A percentile compares a stretch with the other conserved stretches of the same genome.
Evolutionary conservation across 306 rosid species (phyloP).

Genomic region (Astragalus membranaceus): DNA sequence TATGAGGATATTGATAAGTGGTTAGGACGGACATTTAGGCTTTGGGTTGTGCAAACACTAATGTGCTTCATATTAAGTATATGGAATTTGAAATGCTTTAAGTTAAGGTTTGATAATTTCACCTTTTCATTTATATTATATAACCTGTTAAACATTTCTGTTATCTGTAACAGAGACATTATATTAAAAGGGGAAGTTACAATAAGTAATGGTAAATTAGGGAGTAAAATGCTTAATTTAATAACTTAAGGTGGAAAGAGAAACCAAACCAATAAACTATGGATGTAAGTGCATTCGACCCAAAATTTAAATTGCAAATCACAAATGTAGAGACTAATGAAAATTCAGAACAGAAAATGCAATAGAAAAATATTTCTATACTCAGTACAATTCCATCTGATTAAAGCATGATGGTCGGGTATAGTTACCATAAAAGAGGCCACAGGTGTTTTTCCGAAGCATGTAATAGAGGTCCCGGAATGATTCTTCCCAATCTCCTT

Average conservation of each 20-base stretch:
- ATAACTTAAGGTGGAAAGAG: not conserved
- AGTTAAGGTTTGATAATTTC: not conserved
- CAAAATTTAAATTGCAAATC: not conserved
- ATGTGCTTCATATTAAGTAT: not conserved
- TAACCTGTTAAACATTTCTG: not conserved
- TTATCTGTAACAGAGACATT: not conserved
- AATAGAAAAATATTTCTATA: not conserved
- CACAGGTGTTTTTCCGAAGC: constrained; percentile 67
- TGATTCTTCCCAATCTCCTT: constrained; percentile 76
- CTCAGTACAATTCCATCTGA: not conserved
- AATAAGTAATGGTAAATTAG: not conserved
- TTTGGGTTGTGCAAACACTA: not conserved
- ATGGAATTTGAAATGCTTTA: not conserved
- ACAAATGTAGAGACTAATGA: not conserved
- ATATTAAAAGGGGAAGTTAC: not conserved
- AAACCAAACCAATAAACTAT: not conserved
- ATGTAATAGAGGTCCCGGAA: constrained; percentile 82
- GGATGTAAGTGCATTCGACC: not conserved
- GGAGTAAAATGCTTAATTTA: not conserved
- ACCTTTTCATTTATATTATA: not conserved
- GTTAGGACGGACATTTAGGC: not conserved
- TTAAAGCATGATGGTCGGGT: not conserved
- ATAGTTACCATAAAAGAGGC: constrained; percentile 79
- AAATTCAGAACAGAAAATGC: not conserved
- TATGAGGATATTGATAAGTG: not conserved